Percentiles rank a stretch among this genome's conserved stretches.
These are phyloP conservation scores for Takashimella koratensis DNA, from an alignment of 1,284 basidiomycete species.

Conservation along the genomic window DNA sequence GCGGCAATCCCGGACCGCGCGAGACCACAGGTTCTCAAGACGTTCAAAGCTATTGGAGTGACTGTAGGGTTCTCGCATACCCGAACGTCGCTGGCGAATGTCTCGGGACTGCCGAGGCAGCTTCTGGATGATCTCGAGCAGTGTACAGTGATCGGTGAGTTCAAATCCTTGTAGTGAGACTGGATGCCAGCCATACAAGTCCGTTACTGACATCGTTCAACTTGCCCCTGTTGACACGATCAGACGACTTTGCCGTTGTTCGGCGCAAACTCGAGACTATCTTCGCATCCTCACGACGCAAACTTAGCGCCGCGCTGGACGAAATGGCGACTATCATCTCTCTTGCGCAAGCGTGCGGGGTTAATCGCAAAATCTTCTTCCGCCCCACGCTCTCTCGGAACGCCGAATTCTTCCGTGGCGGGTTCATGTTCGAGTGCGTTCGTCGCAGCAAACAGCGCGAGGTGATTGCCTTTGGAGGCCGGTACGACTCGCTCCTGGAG, in stretches of 20 bases:
- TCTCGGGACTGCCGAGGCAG: constrained; percentile 31
- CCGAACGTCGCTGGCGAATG: constrained; percentile 22
- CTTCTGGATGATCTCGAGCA: constrained; percentile 47
- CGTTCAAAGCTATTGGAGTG: constrained; percentile 33
- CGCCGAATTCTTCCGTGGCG: constrained; percentile 52
- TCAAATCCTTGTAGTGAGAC: background rate
- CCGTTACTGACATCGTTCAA: too few species aligned
- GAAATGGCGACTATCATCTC: constrained; percentile 49
- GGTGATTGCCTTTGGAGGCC: constrained; percentile 51
- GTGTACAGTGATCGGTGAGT: constrained; percentile 66
- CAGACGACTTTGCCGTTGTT: constrained; percentile 35
- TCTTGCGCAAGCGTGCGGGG: constrained; percentile 50
- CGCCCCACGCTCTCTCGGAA: constrained; percentile 47
- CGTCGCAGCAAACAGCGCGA: constrained; percentile 51
- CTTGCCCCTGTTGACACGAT: too few species aligned
- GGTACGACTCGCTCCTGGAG: constrained; percentile 55
- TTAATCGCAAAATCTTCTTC: constrained; percentile 51
- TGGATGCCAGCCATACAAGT: too few species aligned
- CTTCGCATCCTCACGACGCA: constrained; percentile 23
- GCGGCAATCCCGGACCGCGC: constrained; percentile 28
- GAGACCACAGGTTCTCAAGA: constrained; percentile 31
- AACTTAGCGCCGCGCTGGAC: constrained; percentile 45
- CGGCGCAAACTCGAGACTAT: constrained; percentile 25
- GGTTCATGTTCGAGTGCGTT: constrained; percentile 55
- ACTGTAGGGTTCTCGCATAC: constrained; percentile 19